phyloP scores from a whole-genome alignment of 192 early-diverging fungal species.

The Spizellomyces sp. region DNA sequence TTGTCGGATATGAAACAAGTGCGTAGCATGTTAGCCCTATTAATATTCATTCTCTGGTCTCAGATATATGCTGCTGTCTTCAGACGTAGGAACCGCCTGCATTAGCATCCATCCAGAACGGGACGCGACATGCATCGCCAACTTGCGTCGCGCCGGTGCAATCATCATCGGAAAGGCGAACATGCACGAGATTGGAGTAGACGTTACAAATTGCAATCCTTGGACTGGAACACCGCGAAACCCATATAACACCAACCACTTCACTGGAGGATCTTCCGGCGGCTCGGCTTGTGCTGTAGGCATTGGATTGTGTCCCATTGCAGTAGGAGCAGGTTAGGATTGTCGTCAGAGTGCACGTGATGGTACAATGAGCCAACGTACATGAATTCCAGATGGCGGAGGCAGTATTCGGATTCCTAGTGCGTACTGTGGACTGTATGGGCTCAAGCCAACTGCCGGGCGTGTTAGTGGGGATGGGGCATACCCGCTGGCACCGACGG shows the following conservation, averaged over 20 bases:
- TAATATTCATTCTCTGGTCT: neutral
- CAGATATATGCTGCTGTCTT: neutral
- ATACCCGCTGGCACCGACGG: conserved; percentile 54
- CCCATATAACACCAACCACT: conserved; percentile 57
- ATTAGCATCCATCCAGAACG: conserved; percentile 53
- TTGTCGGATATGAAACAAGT: conserved; percentile 47
- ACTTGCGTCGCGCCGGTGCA: conserved; percentile 60
- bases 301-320: conserved; percentile 66
- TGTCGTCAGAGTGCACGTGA: neutral
- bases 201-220: conserved; percentile 68
- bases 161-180: conserved; percentile 68
- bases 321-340: conserved; percentile 55
- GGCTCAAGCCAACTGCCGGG: conserved; percentile 73
- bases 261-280: conserved; percentile 73
- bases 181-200: conserved; percentile 77
- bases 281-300: conserved; percentile 67
- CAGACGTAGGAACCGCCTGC: conserved; percentile 60
- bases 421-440: conserved; percentile 73
- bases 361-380: neutral
- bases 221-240: conserved; percentile 62
- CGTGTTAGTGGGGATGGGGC: conserved; percentile 60
- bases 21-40: neutral
- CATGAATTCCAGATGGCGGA: conserved; percentile 59
- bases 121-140: conserved; percentile 54
- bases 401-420: conserved; percentile 71